These are phyloP conservation scores for Dothiorella sarmentorum DNA, from an alignment of 2,329 filamentous ascomycete genomes.

Conservation along the genomic window DNA sequence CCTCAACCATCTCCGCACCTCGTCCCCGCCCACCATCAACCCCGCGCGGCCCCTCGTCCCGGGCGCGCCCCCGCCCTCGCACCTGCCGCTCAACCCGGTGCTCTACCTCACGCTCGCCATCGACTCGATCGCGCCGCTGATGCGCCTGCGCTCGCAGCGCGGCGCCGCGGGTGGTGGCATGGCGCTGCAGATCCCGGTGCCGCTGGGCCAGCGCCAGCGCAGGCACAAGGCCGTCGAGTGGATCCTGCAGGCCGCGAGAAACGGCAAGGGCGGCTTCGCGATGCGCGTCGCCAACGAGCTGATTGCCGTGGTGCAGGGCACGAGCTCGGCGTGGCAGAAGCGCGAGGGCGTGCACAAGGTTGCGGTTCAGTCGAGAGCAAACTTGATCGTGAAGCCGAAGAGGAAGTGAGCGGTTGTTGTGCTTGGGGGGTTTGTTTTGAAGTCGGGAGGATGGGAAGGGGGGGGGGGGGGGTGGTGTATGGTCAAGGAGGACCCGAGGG, in stretches of 20 bases:
- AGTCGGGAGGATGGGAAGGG: no score
- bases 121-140: constrained; percentile 85
- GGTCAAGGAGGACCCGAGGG: no score
- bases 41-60: constrained; percentile 69
- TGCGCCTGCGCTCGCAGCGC: constrained; percentile 72
- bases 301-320: constrained; percentile 81
- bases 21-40: constrained; percentile 72
- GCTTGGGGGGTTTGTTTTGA: no score
- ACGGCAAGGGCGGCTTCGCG: constrained; percentile 71
- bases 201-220: constrained; percentile 70
- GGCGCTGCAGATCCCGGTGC: constrained; percentile 76
- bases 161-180: constrained; percentile 83
- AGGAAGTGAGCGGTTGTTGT: neutral
- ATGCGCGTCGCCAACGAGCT: constrained; percentile 81
- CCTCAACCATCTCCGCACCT: constrained; percentile 78
- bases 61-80: constrained; percentile 69
- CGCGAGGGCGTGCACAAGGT: constrained; percentile 74
- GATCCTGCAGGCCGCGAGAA: constrained; percentile 82
- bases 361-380: constrained; percentile 74
- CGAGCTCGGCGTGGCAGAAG: constrained; percentile 79
- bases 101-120: constrained; percentile 86
- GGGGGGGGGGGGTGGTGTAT: no score
- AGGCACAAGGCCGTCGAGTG: constrained; percentile 77
- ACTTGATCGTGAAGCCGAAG: constrained; percentile 37
- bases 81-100: constrained; percentile 84